These are phyloP conservation scores for Paraphaeosphaeria sporulosa DNA, from an alignment of 2,329 filamentous ascomycete genomes.

Conservation along the genomic window DNA sequence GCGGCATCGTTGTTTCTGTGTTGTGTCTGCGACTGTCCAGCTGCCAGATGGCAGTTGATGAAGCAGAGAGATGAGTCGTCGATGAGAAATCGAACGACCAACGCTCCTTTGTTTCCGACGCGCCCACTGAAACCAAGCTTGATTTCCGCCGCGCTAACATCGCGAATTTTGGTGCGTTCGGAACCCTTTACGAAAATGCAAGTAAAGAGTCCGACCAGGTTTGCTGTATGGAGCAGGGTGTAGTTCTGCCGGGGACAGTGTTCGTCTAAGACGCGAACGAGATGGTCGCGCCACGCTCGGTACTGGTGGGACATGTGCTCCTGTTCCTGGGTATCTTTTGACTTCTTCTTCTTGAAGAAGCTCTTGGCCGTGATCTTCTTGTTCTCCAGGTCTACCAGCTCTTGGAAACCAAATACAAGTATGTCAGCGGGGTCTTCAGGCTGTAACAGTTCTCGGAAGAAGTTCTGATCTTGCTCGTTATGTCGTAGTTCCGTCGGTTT, in stretches of 20 bases:
- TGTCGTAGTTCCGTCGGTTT: constrained; percentile 85
- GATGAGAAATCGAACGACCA: constrained; percentile 88
- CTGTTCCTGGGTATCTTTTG: constrained; percentile 83
- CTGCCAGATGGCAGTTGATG: constrained; percentile 95
- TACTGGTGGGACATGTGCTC: constrained; percentile 98
- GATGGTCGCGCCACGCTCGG: constrained; percentile 92
- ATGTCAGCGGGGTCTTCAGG: constrained; percentile 85
- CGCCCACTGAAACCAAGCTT: constrained; percentile 96
- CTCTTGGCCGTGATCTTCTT: constrained; percentile 98
- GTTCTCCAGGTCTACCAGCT: constrained; percentile 96
- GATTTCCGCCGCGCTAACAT: constrained; percentile 81
- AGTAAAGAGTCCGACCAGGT: constrained; percentile 92
- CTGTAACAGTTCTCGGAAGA: constrained; percentile 81
- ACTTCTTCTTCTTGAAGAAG: constrained; percentile 78
- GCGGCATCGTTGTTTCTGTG: constrained; percentile 93
- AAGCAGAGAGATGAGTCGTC: constrained; percentile 96
- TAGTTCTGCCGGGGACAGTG: constrained; percentile 82
- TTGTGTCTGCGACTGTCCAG: constrained; percentile 88
- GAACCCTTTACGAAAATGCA: constrained; percentile 92
- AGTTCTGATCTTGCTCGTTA: constrained; percentile 72
- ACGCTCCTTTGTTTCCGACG: constrained; percentile 95
- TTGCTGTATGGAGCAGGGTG: constrained; percentile 84
- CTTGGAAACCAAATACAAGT: constrained; percentile 94
- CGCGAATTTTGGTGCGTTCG: constrained; percentile 76
- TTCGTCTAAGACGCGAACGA: constrained; percentile 83